These are phyloP conservation scores for Sarcocystis neurona DNA, from an alignment of 169 alveolate genomes.

Conservation along the genomic window DNA sequence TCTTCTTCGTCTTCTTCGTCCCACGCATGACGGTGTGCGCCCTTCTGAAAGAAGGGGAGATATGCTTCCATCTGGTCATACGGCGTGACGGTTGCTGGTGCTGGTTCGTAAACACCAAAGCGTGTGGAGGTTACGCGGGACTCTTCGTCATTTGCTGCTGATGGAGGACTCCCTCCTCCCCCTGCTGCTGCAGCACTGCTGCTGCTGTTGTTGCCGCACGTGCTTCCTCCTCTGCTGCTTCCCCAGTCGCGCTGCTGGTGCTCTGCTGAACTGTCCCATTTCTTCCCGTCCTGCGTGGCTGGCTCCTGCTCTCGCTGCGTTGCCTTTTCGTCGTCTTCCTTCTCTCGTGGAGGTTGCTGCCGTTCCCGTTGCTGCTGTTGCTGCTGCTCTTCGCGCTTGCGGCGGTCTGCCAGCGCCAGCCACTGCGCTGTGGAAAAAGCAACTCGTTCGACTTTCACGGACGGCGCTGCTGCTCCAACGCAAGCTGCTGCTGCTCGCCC, in stretches of 20 bases:
- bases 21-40: not conserved
- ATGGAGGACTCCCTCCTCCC: not conserved
- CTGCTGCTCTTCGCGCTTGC: not conserved
- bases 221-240: not conserved
- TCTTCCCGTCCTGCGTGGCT: not conserved
- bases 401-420: slow-evolving; percentile 17
- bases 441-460: not conserved
- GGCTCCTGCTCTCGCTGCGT: not conserved
- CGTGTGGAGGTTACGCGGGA: not conserved
- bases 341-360: too few relatives aligned
- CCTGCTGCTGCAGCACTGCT: not conserved
- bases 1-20: too few relatives aligned
- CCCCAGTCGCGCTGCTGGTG: too few relatives aligned
- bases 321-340: not conserved
- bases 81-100: slow-evolving; percentile 2
- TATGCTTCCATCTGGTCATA: slow-evolving; percentile 31
- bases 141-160: slow-evolving; percentile 10
- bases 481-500: not conserved
- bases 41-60: slow-evolving; percentile 13
- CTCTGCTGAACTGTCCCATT: too few relatives aligned
- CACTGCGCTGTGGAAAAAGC: not conserved
- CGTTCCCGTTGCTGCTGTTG: not conserved
- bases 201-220: not conserved
- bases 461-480: not conserved
- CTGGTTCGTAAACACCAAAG: not conserved